Evolutionary conservation across 1,139 yeast genomes (phyloP), one percentile per base, ranked within the genome.

Genomic region (Scheffersomyces cryptocercus): DNA sequence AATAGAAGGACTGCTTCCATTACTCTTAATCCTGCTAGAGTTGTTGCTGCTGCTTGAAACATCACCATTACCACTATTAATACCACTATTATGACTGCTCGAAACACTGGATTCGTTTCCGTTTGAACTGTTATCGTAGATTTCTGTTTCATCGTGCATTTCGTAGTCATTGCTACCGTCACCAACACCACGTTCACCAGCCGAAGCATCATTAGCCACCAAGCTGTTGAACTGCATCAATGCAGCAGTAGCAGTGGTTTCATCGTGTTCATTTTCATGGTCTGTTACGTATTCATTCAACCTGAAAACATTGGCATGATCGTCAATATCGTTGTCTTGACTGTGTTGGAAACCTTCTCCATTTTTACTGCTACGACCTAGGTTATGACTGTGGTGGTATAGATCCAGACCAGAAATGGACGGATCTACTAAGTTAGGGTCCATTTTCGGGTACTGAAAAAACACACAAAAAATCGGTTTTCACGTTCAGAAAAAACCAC

Each of bases 211-310:
- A n/a, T 20, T 20, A 31, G 24, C 15, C 6, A 31, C 35, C 20
- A 31, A 14, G 20, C 35, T 31, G 28, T 51, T 45, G 39, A 47
- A 48, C 33, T 55, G 48, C 32, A 58, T 50, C 54, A 57, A 45
- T 6, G 61, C 62, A 5, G 56, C 55, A 4, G 53, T 51, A 8
- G 60, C 50, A 9, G 53, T 51, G 3, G 50, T 38, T 28, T 43
- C 43, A 15, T 41, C 46, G 7, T 20, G 26, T 24, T 49, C 48
- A 10, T 48, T 47, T 32, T 35, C 33, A 10, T 40, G 40, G 6
- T 24, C 41, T n/a, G 44, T 32, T 10, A 45, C 48, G 40, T 41
- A 52, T 12, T 51, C 50, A 36, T 53, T 52, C 43, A 57, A 46
- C 4, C 54, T 50, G 39, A 56, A 52, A 10, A 54, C 59, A 44